phyloP scores from a whole-genome alignment of 192 early-diverging fungal species.

The Umbelopsis isabellina region DNA sequence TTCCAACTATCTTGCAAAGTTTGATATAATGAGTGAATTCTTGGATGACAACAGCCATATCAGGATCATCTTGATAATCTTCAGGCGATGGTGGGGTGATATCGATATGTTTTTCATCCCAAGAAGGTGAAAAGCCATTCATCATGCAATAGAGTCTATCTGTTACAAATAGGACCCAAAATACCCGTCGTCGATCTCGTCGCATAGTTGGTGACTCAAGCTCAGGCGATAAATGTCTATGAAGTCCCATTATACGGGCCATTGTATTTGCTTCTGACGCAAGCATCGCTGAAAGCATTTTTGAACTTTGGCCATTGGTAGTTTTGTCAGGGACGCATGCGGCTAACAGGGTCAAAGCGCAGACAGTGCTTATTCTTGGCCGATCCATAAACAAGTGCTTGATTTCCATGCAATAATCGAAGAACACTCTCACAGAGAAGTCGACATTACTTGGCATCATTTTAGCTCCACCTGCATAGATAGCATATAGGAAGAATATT shows the following conservation, averaged over 20 bases:
- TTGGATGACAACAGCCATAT: background rate
- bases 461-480: constrained; percentile 1
- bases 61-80: background rate
- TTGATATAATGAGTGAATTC: constrained; percentile 10
- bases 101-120: constrained; percentile 17
- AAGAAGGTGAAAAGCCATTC: background rate
- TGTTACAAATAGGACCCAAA: constrained; percentile 1
- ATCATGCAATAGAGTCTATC: constrained; percentile 1
- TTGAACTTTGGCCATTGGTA: constrained; percentile 6
- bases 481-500: constrained; percentile 7
- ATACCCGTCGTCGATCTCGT: background rate
- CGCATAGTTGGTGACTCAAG: background rate
- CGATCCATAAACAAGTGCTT: constrained; percentile 12
- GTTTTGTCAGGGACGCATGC: background rate
- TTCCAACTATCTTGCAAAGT: constrained; percentile 7
- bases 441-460: constrained; percentile 17
- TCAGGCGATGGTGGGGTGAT: background rate
- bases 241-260: constrained; percentile 9
- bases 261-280: constrained; percentile 11
- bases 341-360: background rate
- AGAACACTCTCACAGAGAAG: background rate
- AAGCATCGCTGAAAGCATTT: constrained; percentile 9
- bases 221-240: background rate
- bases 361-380: constrained; percentile 8
- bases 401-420: constrained; percentile 16